Evolutionary conservation across 805 yeast genomes (phyloP), one percentile per base, ranked within the genome.

Genomic region (Aciculoconidium aculeatum): DNA sequence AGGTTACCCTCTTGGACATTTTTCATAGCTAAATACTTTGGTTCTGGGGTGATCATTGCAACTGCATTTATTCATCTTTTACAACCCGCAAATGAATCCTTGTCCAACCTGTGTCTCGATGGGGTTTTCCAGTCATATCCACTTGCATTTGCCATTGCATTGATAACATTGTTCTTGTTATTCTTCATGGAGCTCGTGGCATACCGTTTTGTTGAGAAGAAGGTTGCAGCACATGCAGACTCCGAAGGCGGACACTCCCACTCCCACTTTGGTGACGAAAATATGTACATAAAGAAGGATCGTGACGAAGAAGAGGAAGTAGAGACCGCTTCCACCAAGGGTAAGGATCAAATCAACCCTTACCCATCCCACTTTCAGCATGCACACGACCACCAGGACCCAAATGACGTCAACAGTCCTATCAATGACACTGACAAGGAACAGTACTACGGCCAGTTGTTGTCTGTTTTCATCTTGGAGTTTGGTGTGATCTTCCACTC

Each of bases 401-500:
- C 63, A 9, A 72, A 65, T 31, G 49, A 42, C 15, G 25, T 59
- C 15, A 51, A 58, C 12, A 55, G 67, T 7, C 67, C 67, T 23
- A 49, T 51, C 11, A 36, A 51, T 21, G 53, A 53, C 23, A 25
- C 40, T 3, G 58, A 40, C 8, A 61, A 55, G 36, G 79, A 74
- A 47, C 53, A 58, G 23, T 77, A 74, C 47, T 60, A 68, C 21
- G 76, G 75, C 20, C 80, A 79, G 49, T 45, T 80, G 12, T 46
- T 78, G 10, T 69, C 70, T 7, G 70, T 76, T 1, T 68, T 76
- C 30, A 71, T 79, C 19, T 57, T 82, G 36, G 95, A 84, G 51
- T 80, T 80, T 41, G 95, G 95, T 46, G 68, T 85, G 24, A 55
- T 85, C 17, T 81, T 84, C 65, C 95, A 85, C 55, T 85, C 94